Conservation (phyloP, 805 yeast species). For the Metschnikowia similis region DNA sequence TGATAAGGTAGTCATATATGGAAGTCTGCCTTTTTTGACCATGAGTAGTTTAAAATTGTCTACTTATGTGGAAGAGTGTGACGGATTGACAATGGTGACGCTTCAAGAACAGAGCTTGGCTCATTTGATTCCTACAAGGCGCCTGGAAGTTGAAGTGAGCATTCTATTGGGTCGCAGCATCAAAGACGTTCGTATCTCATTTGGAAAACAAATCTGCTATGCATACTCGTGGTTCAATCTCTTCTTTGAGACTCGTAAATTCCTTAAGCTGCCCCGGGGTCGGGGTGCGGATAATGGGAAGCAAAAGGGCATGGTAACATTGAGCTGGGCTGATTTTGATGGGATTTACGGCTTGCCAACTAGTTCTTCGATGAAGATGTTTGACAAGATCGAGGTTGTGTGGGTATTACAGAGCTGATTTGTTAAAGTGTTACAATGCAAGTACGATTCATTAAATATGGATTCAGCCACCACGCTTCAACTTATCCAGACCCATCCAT, state of each 20-base stretch:
- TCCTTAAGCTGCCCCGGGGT: conserved; percentile 7
- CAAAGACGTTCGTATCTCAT: conserved; percentile 17
- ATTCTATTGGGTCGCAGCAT: conserved; percentile 6
- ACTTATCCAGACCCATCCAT: conserved; percentile 26
- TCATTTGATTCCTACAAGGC: neutral
- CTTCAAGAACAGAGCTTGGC: conserved; percentile 5
- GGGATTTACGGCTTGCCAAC: conserved; percentile 61
- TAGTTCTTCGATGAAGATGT: conserved; percentile 46
- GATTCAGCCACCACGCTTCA: conserved; percentile 25
- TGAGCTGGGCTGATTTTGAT: conserved; percentile 48
- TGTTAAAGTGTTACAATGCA: conserved; percentile 1
- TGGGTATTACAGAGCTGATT: conserved; percentile 23
- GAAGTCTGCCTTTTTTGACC: conserved; percentile 8
- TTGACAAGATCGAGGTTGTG: conserved; percentile 45
- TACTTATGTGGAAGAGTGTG: conserved; percentile 7
- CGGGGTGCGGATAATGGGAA: neutral
- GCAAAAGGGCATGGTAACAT: neutral
- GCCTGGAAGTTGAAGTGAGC: neutral
- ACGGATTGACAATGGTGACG: conserved; percentile 3
- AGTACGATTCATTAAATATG: neutral
- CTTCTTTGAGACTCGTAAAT: conserved; percentile 20
- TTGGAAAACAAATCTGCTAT: conserved; percentile 9
- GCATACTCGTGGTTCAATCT: conserved; percentile 31
- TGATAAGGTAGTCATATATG: conserved; percentile 11
- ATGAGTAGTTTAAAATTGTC: conserved; percentile 10